Base-by-base conservation (phyloP, 2,329 filamentous ascomycete species). In the Colletotrichum abscissum region DNA sequence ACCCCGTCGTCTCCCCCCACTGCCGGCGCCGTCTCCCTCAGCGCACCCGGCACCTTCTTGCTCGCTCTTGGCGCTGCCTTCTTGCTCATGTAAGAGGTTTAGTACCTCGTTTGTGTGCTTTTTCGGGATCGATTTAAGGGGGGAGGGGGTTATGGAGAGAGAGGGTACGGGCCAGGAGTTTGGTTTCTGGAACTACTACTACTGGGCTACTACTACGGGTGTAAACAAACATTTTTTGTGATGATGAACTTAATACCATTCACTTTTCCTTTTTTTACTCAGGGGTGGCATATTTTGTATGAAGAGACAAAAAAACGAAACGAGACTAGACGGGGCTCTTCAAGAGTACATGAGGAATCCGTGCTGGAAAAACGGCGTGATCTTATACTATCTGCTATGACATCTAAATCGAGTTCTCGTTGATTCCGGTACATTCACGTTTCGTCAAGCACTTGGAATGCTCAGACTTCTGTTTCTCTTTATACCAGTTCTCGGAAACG, bases 11-110 rank as follows among this genome's bases (percentile, higher is more conserved):
- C 64, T 26, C 63, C 67, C 22, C 62, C 70, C 9, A 74, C 63
- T 33, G 76, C 75, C 62, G 79, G 71, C 66, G 78, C 81, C 52
- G 77, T 80, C 35, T 78, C 79, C 68, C 75, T 87, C 74, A 76
- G 82, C 62, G 82, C 83, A 8, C 84, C 87, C 30, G 80, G 80
- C 78, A 81, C 84, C 19, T 76, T 86, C 73, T 81, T 90, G 59
- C 75, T 87, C 63, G 84, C 79, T 72, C 73, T 87, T 42, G 86
- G 80, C 67, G 83, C 82, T 42, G 82, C 83, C 70, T 80, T 88
- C 71, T 76, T 89, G 77, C 80, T 89, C 52, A 70, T 82, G 74
- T 82, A 80, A 72, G 52, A 16, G 38, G 60, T 11, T 19, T 9
- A 22, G 42, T 49, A n/a, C 42, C 19, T 46, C 5, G 19, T n/a